These are phyloP conservation scores for Penicillium hordei DNA, from an alignment of 2,329 filamentous ascomycete species.

Conservation along the genomic window DNA sequence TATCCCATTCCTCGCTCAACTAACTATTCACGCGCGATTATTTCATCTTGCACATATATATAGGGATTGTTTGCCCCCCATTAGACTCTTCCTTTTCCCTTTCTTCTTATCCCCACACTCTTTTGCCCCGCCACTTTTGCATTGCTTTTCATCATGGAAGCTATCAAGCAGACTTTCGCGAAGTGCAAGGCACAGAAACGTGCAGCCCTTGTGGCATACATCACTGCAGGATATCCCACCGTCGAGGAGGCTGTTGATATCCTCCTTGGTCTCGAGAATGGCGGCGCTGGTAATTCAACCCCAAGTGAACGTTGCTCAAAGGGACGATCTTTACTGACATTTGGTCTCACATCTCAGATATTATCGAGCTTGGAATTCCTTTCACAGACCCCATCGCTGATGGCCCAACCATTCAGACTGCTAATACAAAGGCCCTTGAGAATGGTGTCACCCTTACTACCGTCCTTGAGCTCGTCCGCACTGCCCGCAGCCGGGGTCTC, in stretches of 20 bases:
- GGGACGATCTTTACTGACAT: slow-evolving; percentile 8
- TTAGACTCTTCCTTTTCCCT: slow-evolving; percentile 1
- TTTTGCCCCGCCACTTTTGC: slow-evolving; percentile 10
- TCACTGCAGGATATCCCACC: slow-evolving; percentile 88
- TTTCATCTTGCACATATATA: neutral
- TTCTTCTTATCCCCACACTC: slow-evolving; percentile 4
- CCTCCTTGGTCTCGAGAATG: slow-evolving; percentile 84
- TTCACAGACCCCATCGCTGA: slow-evolving; percentile 99
- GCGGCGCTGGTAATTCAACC: slow-evolving; percentile 70
- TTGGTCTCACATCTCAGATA: slow-evolving; percentile 57
- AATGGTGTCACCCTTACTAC: slow-evolving; percentile 83
- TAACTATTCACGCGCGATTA: neutral
- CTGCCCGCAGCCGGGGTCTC: slow-evolving; percentile 74
- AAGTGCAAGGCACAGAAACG: slow-evolving; percentile 59
- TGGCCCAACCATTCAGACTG: slow-evolving; percentile 92
- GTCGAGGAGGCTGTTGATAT: slow-evolving; percentile 80
- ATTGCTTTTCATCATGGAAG: slow-evolving; percentile 46
- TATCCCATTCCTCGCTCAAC: neutral
- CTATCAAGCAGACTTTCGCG: slow-evolving; percentile 57
- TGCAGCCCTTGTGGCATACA: slow-evolving; percentile 89
- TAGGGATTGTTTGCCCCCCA: slow-evolving; percentile 2
- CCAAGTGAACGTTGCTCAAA: neutral
- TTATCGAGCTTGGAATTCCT: slow-evolving; percentile 93
- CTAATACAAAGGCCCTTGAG: slow-evolving; percentile 84
- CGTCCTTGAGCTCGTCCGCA: slow-evolving; percentile 79